Evolutionary conservation across 257 asterid genomes (phyloP), one percentile per base, ranked within the genome.

Genomic region (Agastache rugosa): DNA sequence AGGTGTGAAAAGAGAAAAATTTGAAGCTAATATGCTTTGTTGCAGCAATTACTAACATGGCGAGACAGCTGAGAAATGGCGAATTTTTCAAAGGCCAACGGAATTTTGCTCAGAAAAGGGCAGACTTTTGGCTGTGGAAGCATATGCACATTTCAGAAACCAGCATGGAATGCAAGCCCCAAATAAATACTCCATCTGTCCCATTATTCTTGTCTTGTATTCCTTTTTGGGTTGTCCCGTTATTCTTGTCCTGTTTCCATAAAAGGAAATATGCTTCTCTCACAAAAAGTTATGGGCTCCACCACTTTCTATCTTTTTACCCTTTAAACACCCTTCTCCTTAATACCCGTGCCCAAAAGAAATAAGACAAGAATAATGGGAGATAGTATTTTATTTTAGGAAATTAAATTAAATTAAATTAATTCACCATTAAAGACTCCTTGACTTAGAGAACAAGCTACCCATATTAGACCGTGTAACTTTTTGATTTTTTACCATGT

Each of bases 391-490:
- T 31, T 39, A n/a, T 61, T 7, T 61, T 61, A 15, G 17, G 15
- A 0, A 47, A 56, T 8, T 54, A 56, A 56, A 23, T 25, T 23
- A 0, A 47, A 56, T 8, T 54, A 56, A 56, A 23, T 25, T 23
- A 23, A n/a, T 0, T 68, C 17, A 22, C 23, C 51, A 23, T 20
- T 67, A 47, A 31, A 69, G n/a, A 72, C 19, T 62, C 56, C 63
- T 66, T 75, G 77, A 78, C 87, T 80, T 76, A 44, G 61, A 73
- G 48, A 42, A 70, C 81, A 78, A 84, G 85, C 78, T 75, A 80
- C 35, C 75, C 58, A 3, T 10, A 15, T 39, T 35, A 19, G 17
- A 35, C 67, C 12, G 9, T 23, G 34, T 20, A 5, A 31, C 7
- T 31, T 31, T 31, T 5, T 31, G 37, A 31, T 2, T 31, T 31